These are phyloP conservation scores for Mortierella sp. DNA, from an alignment of 371 early-diverging fungal genomes.

Conservation along the genomic window DNA sequence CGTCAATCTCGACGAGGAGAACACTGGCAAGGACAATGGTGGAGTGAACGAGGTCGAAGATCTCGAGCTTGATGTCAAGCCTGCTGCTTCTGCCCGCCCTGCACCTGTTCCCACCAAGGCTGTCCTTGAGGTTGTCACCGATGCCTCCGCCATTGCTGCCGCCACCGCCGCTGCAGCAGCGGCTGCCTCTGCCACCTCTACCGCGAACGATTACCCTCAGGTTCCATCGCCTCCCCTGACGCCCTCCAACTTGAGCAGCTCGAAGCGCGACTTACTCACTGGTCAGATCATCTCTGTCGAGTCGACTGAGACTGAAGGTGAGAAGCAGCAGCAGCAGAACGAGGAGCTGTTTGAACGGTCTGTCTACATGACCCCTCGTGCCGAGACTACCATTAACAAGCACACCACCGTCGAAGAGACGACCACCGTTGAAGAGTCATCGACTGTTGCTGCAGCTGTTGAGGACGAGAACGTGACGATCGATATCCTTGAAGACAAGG, in stretches of 20 bases:
- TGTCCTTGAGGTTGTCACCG: constrained; percentile 19
- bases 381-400: not conserved
- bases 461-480: constrained; percentile 8
- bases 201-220: constrained; percentile 15
- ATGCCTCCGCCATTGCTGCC: not conserved
- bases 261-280: not conserved
- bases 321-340: constrained; percentile 1
- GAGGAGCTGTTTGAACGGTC: not conserved
- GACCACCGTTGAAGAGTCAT: not conserved
- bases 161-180: not conserved
- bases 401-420: not conserved
- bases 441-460: not conserved
- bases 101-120: not conserved
- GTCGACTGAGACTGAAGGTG: not conserved
- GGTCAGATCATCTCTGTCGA: not conserved
- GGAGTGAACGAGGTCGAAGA: not conserved
- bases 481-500: constrained; percentile 6
- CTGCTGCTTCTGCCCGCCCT: not conserved
- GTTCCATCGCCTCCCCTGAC: constrained; percentile 48
- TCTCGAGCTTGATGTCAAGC: not conserved
- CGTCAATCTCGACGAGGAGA: not conserved
- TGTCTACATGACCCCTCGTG: constrained; percentile 22
- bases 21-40: not conserved
- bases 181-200: not conserved
- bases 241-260: constrained; percentile 16